Base-by-base conservation (phyloP, 139 green algal genomes). In the Marvania coccoides region DNA sequence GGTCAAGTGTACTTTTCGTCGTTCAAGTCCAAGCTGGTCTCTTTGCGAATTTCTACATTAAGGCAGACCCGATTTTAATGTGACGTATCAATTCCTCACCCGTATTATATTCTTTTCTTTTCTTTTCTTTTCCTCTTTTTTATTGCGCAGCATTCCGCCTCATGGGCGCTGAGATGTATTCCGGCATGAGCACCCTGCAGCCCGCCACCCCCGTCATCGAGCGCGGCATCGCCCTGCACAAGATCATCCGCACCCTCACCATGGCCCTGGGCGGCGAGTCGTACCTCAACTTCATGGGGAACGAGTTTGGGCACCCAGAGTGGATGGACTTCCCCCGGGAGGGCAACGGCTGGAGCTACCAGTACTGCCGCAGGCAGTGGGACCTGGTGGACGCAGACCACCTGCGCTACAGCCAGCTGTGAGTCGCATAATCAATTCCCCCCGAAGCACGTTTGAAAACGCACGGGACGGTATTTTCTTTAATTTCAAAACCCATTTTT, bases 311-410 rank as follows among this genome's bases (percentile, higher is more conserved):
- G 0, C 91, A 96, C 79, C 91, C 92, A 2, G 93, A 98, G 78
- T 98, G 93, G 93, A 87, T 98, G 24, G 93, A 98, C 75, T 95
- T 95, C 42, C 88, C 88, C 12, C 67, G 91, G 2, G 93, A 98
- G 31, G 93, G 93, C 63, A 98, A 98, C 71, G 67, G 73, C 47
- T 98, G 93, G 93, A 90, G 71, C 67, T 83, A 97, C 84, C 69
- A 94, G 24, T 71, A 89, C 61, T 90, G 79, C 72, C 69, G 88
- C 15, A 80, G 92, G 10, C 88, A 91, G 74, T 98, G 89, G 87
- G 61, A 53, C 58, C 60, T 84, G 45, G 66, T 67, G 24, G 72
- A 91, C 71, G 48, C 57, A 6, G 65, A 86, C 1, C 83, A 97
- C 79, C 81, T 98, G 65, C 83, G 88, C n/a, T 98, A 96, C 85